These are phyloP conservation scores for Penicillium goetzii DNA, from an alignment of 495 filamentous ascomycete genomes.

Conservation along the genomic window DNA sequence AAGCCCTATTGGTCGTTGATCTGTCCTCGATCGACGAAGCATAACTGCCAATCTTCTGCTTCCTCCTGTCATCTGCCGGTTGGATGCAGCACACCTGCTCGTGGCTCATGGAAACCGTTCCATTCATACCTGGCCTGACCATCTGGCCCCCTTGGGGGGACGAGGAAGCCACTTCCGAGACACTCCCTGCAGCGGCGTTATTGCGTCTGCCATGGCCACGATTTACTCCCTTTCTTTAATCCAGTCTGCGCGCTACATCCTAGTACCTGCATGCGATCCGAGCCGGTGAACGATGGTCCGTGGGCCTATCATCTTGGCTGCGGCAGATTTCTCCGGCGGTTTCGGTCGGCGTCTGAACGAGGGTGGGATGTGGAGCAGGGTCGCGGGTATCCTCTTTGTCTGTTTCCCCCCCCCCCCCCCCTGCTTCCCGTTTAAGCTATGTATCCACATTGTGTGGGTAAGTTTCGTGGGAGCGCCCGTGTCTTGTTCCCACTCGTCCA, in stretches of 20 bases:
- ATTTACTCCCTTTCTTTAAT: constrained; percentile 9
- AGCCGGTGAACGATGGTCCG: constrained; percentile 40
- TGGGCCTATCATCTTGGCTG: constrained; percentile 26
- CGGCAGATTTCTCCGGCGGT: constrained; percentile 31
- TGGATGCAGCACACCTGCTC: constrained; percentile 24
- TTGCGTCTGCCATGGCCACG: constrained; percentile 20
- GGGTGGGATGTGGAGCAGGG: constrained; percentile 15
- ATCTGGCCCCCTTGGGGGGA: constrained; percentile 1
- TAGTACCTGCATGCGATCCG: constrained; percentile 44
- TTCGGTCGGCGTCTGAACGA: constrained; percentile 5
- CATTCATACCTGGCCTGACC: constrained; percentile 20
- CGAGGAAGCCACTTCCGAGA: constrained; percentile 17
- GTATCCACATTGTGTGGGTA: not conserved
- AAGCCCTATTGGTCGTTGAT: constrained; percentile 1
- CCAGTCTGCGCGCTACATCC: constrained; percentile 31
- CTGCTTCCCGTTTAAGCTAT: constrained; percentile 1
- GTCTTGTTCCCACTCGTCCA: constrained; percentile 6
- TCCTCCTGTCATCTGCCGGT: constrained; percentile 22
- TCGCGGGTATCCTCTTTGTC: constrained; percentile 23
- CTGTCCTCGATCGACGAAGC: constrained; percentile 2
- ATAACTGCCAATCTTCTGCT: constrained; percentile 15
- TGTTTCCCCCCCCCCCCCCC: not conserved
- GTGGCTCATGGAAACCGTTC: constrained; percentile 23
- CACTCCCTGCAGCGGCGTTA: constrained; percentile 17
- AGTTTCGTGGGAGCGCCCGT: not conserved